Base-by-base conservation (phyloP, 176 grass and related monocot species). In the Pharus latifolius region DNA sequence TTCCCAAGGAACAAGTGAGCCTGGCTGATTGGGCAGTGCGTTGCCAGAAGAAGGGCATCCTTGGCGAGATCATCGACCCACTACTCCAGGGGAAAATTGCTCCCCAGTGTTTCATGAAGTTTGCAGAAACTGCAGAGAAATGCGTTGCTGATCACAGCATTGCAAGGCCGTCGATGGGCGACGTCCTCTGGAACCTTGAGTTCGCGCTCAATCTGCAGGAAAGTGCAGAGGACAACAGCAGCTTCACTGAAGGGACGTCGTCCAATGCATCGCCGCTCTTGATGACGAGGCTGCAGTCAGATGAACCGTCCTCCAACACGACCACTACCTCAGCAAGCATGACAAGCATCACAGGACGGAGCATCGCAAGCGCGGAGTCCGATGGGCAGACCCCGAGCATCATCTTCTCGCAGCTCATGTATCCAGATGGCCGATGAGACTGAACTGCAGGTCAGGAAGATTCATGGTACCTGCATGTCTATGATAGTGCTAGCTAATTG, bases 151-250 rank as follows among this genome's bases (percentile, higher is more conserved):
- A 92, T 33, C 54, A 24, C 18, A 72, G 85, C 7, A 72, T 81
- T 9, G 78, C 88, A 23, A 61, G 89, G 34, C 89, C 89, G 10
- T 74, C 82, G 5, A 92, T 92, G 35, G 82, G 78, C 2, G 89
- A 92, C 42, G 89, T 92, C 33, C 81, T 92, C 17, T 92, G 82
- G 85, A 92, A 88, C 78, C 79, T 92, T 31, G 82, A 85, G 48
- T 85, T 92, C 26, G 89, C 89, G 18, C 77, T 88, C 51, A 78
- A 92, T 73, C 69, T 92, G 54, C 89, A 92, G 64, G 89, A 84
- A 61, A 68, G 68, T 27, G 56, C 82, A 15, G 82, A 79, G 25
- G 73, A 92, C 52, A 79, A n/a, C 8, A 45, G 74, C 14, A 69
- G 34, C 75, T 50, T 85, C 20, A 74, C 72, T 0, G 83, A 51